phyloP scores from a whole-genome alignment of 2,329 filamentous ascomycete species.

The Dendrostoma leiphaemia region DNA sequence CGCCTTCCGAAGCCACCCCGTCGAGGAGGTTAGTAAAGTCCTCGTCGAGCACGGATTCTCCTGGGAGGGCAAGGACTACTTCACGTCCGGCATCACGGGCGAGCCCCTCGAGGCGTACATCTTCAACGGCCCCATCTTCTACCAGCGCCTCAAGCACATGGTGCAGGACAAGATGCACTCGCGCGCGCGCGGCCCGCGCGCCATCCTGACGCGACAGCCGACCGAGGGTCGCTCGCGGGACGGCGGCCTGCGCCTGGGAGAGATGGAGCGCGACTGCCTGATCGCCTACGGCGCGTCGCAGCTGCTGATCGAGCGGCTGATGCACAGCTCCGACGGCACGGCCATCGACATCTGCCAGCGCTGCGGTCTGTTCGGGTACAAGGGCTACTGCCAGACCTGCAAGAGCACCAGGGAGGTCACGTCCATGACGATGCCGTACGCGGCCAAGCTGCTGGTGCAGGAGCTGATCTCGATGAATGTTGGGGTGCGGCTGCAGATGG shows the following conservation, averaged over 20 bases:
- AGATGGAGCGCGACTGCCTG: constrained; percentile 98
- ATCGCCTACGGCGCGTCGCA: constrained; percentile 97
- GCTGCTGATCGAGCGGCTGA: constrained; percentile 85
- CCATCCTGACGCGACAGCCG: constrained; percentile 90
- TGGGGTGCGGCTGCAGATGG: constrained; percentile 84
- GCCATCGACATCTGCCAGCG: constrained; percentile 90
- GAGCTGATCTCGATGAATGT: constrained; percentile 99
- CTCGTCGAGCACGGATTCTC: constrained; percentile 88
- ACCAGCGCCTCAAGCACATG: constrained; percentile 99
- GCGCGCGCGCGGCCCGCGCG: constrained; percentile 82
- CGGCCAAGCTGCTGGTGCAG: constrained; percentile 92
- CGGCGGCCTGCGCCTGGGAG: constrained; percentile 87
- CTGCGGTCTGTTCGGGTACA: constrained; percentile 93
- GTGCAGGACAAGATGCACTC: constrained; percentile 99
- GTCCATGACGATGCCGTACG: constrained; percentile 96
- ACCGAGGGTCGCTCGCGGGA: constrained; percentile 93
- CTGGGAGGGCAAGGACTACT: constrained; percentile 96
- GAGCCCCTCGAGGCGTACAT: constrained; percentile 93
- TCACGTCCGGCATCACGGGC: constrained; percentile 92
- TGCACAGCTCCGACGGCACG: constrained; percentile 90
- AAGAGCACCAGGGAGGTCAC: constrained; percentile 80
- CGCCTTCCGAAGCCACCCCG: constrained; percentile 77
- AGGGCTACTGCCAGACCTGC: constrained; percentile 92
- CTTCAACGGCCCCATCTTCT: constrained; percentile 98
- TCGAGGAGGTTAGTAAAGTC: constrained; percentile 85